Percentiles rank a stretch among this genome's conserved stretches.
Conservation (phyloP, 2,329 filamentous ascomycete species). For the Fusarium hostae region DNA sequence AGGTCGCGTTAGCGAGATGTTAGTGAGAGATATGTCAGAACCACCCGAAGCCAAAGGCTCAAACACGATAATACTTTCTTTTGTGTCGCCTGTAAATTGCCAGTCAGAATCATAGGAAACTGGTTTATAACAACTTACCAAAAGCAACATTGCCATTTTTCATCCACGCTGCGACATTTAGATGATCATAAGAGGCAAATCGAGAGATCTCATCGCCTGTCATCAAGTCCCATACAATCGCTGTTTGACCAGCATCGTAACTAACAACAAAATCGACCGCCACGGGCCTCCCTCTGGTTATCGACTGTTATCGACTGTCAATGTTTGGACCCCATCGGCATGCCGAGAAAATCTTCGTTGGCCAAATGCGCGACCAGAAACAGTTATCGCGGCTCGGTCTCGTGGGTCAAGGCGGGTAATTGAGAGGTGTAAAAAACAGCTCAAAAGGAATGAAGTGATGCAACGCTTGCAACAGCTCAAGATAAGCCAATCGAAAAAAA, state of each 20-base stretch:
- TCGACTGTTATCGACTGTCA: slow-evolving; percentile 92
- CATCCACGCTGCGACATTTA: slow-evolving; percentile 93
- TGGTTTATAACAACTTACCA: slow-evolving; percentile 67
- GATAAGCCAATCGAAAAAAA: no score
- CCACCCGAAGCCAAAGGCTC: slow-evolving; percentile 94
- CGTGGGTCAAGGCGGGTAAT: no score
- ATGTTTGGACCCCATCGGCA: slow-evolving; percentile 81
- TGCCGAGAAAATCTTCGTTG: slow-evolving; percentile 87
- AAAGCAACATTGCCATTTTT: slow-evolving; percentile 96
- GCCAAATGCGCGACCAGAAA: no score
- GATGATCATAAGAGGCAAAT: slow-evolving; percentile 90
- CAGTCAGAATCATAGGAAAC: slow-evolving; percentile 31
- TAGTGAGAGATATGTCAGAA: slow-evolving; percentile 77
- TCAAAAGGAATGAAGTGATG: no score
- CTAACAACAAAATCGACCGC: slow-evolving; percentile 89
- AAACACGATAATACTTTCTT: slow-evolving; percentile 94
- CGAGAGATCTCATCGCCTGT: slow-evolving; percentile 89
- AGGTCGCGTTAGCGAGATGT: slow-evolving; percentile 18
- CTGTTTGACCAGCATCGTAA: slow-evolving; percentile 90
- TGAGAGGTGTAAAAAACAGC: no score
- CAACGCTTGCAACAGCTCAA: no score
- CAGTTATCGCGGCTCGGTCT: no score
- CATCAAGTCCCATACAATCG: slow-evolving; percentile 96
- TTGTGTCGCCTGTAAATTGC: slow-evolving; percentile 76
- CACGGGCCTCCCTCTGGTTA: slow-evolving; percentile 86